Conservation (phyloP, 768 basidiomycete species). For the Amanita inopinata region DNA sequence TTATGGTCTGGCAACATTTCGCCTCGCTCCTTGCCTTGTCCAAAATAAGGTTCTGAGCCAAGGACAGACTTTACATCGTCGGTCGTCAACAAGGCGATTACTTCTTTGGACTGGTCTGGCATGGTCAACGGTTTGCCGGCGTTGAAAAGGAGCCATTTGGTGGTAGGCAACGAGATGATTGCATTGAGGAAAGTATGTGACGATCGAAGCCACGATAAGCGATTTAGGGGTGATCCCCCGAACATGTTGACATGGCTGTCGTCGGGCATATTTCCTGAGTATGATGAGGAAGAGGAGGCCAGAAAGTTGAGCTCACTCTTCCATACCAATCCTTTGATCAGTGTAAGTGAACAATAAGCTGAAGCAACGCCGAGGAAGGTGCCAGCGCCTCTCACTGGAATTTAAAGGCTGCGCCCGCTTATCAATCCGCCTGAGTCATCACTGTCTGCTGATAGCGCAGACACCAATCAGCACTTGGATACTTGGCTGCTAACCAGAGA, state of each 20-base stretch:
- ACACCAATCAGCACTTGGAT: too few species aligned
- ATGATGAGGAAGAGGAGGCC: too few species aligned
- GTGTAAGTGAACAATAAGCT: not conserved
- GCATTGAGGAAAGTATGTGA: constrained; percentile 71
- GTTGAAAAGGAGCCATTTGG: constrained; percentile 76
- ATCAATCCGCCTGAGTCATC: too few species aligned
- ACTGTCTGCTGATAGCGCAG: too few species aligned
- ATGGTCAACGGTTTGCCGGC: constrained; percentile 57
- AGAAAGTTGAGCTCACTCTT: constrained; percentile 1
- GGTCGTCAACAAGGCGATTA: constrained; percentile 48
- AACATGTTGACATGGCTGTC: constrained; percentile 28
- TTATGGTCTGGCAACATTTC: constrained; percentile 22
- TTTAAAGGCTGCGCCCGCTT: too few species aligned
- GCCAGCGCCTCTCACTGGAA: too few species aligned
- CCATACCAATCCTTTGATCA: constrained; percentile 4
- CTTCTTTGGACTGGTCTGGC: constrained; percentile 23
- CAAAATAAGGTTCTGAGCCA: constrained; percentile 59
- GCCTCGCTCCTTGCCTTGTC: constrained; percentile 48
- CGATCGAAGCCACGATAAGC: constrained; percentile 71
- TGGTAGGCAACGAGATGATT: constrained; percentile 44
- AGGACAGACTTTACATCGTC: constrained; percentile 55
- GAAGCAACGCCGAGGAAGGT: too few species aligned
- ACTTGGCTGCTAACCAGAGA: too few species aligned
- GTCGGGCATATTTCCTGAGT: not conserved
- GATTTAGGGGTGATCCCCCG: constrained; percentile 65